Base-by-base conservation (phyloP, 306 rosid species). In the Coriaria nepalensis region DNA sequence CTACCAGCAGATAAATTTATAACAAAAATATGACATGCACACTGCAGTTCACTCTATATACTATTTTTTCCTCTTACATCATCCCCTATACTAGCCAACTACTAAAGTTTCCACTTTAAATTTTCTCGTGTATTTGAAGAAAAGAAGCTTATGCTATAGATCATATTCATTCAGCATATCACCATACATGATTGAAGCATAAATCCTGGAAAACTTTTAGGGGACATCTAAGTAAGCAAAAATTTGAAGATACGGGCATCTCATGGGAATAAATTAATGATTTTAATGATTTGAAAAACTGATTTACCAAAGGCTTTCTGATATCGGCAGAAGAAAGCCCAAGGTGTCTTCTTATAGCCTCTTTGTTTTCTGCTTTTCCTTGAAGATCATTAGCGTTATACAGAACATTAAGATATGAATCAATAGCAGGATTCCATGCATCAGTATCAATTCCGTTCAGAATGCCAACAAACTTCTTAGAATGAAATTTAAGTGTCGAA, bases 361-460 rank as follows among this genome's bases (percentile, higher is more conserved):
- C 72, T 76, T 90, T 90, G 64, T 90, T 90, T 61, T 75, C 93
- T 61, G 68, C 61, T 65, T 90, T 90, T 56, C 98, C 98, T 38
- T 69, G 68, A 65, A 79, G 77, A 77, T 81, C 98, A 69, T 70
- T 75, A 47, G 83, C 85, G 35, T 56, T 77, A 76, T 79, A 90
- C 68, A 85, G 95, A 32, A 85, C 82, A 64, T 73, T 61, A 66
- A 90, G 87, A 69, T 58, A 75, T 47, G 62, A 38, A 67, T 85
- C 95, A 7, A 79, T 77, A 45, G 85, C 66, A 50, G 98, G 98
- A 69, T 90, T 79, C 98, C 98, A 90, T 42, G 76, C 68, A 66
- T 85, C 98, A 40, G 81, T 67, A 66, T 90, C 98, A 53, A 90
- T 85, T 52, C 98, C 98, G 73, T 90, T 90, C 35, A 90, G 74